Evolutionary conservation across 257 asterid genomes (phyloP).

Genomic region (Eucommia ulmoides): DNA sequence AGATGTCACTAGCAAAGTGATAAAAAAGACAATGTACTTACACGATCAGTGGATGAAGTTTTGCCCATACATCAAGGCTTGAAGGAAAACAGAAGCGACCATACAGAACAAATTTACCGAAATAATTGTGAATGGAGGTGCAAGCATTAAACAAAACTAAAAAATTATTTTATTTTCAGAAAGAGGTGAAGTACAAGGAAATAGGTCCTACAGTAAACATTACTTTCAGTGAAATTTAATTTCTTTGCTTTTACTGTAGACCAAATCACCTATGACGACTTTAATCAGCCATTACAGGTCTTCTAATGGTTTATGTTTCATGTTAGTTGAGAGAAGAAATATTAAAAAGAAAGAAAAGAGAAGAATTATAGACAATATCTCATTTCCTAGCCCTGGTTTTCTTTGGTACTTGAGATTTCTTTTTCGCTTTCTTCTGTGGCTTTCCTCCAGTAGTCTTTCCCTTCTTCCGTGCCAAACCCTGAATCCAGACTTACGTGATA

Average conservation of each 20-base stretch:
- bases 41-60: too few relatives aligned
- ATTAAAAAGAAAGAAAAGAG: background rate
- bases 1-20: too few relatives aligned
- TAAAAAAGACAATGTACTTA: too few relatives aligned
- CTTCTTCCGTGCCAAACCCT: slow-evolving; percentile 54
- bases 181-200: too few relatives aligned
- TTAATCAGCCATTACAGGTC: background rate
- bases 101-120: too few relatives aligned
- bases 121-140: too few relatives aligned
- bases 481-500: slow-evolving; percentile 14
- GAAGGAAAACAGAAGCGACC: too few relatives aligned
- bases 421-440: slow-evolving; percentile 54
- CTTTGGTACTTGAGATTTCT: slow-evolving; percentile 55
- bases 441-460: slow-evolving; percentile 56
- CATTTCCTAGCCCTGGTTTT: slow-evolving; percentile 66
- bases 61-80: too few relatives aligned
- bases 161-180: too few relatives aligned
- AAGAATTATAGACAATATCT: slow-evolving; percentile 10
- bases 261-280: too few relatives aligned
- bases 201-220: background rate
- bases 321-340: background rate
- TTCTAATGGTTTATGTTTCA: background rate
- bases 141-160: too few relatives aligned
- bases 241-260: too few relatives aligned
- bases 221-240: background rate